These are phyloP conservation scores for Triadica sebifera DNA, from an alignment of 345 rosid genomes.

Conservation along the genomic window DNA sequence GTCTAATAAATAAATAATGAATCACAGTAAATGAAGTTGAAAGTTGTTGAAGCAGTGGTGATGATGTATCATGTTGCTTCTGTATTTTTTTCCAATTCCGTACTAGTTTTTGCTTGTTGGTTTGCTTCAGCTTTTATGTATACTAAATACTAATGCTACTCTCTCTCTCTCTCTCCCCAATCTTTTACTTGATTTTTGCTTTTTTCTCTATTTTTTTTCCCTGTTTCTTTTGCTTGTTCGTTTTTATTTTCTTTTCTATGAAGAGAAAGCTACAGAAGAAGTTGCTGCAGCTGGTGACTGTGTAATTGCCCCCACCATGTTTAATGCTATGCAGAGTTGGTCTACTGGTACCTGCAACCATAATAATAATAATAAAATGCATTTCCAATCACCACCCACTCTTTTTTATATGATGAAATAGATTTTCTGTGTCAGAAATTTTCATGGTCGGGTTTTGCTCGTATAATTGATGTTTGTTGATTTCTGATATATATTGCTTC, in stretches of 20 bases:
- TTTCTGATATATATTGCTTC: background rate
- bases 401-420: background rate
- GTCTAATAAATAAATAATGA: too few species aligned
- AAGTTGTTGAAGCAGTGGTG: too few species aligned
- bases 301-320: constrained; percentile 69
- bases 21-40: too few species aligned
- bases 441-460: background rate
- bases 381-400: too few species aligned
- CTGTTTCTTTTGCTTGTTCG: background rate
- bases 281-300: constrained; percentile 49
- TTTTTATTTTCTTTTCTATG: background rate
- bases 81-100: too few species aligned
- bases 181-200: too few species aligned
- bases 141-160: too few species aligned
- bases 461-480: background rate
- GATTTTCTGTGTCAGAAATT: background rate
- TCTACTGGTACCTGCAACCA: constrained; percentile 80
- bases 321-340: constrained; percentile 79
- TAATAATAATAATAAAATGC: background rate
- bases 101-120: too few species aligned
- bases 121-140: too few species aligned
- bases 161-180: too few species aligned
- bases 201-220: background rate
- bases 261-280: background rate
- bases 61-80: too few species aligned